Percentiles rank a stretch among this genome's conserved stretches.
phyloP scores from a whole-genome alignment of 208 protist genomes.

The Leishmania arabica region DNA sequence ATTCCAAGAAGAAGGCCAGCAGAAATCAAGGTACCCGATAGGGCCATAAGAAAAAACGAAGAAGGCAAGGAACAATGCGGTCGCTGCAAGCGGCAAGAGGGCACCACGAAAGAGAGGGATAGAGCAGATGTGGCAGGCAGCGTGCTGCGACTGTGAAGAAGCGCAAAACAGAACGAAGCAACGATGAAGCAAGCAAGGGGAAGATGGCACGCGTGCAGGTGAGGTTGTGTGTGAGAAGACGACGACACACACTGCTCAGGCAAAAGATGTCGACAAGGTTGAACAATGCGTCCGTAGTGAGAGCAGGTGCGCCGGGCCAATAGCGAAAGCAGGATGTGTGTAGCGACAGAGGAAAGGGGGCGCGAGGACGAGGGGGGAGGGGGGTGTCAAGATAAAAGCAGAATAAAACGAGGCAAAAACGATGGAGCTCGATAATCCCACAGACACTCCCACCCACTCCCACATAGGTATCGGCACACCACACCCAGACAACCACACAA shows the following conservation, averaged over 20 bases:
- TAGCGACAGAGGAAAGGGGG: not conserved
- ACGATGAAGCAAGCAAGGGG: not conserved
- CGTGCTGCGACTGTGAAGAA: not conserved
- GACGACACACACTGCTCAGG: not conserved
- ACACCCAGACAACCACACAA: not conserved
- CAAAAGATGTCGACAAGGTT: not conserved
- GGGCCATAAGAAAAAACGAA: no score
- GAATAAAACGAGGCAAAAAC: not conserved
- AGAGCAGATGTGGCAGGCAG: not conserved
- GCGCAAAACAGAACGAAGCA: not conserved
- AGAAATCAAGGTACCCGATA: not conserved
- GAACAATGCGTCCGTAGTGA: not conserved
- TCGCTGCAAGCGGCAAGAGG: not conserved
- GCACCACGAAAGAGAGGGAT: not conserved
- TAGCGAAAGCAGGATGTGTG: not conserved
- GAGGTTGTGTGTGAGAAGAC: not conserved
- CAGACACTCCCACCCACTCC: not conserved
- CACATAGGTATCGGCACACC: not conserved
- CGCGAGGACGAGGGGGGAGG: not conserved
- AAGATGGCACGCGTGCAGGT: not conserved
- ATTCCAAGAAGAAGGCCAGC: not conserved
- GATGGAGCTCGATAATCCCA: not conserved
- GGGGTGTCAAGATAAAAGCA: not conserved
- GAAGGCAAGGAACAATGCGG: not conserved
- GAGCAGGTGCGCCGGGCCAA: not conserved